A percentile compares a stretch with the other conserved stretches of the same genome.
These are phyloP conservation scores for Yarrowia sp. DNA, from an alignment of 805 yeast genomes.

Conservation along the genomic window DNA sequence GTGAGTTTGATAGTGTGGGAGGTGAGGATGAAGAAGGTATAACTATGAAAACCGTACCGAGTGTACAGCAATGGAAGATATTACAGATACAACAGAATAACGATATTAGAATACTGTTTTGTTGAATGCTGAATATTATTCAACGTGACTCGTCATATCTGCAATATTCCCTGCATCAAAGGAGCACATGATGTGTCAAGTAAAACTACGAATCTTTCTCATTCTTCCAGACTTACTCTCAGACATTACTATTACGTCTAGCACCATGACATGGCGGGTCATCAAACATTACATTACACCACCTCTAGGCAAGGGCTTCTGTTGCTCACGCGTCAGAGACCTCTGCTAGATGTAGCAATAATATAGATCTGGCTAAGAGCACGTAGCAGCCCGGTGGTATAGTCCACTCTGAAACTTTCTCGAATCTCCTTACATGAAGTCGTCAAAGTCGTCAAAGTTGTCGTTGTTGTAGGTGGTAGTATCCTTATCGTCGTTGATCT, in stretches of 20 bases:
- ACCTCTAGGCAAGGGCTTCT: slow-evolving; percentile 10
- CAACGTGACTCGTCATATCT: no score
- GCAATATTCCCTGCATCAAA: no score
- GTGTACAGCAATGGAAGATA: no score
- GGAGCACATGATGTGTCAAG: no score
- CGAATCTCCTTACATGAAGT: slow-evolving; percentile 51
- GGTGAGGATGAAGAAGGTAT: no score
- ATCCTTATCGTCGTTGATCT: slow-evolving; percentile 65
- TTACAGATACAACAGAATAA: no score
- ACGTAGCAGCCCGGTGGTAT: slow-evolving; percentile 18
- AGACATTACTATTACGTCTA: slow-evolving; percentile 11
- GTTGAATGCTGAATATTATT: no score
- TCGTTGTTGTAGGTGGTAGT: slow-evolving; percentile 58
- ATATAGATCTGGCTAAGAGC: neutral
- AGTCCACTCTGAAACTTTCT: neutral
- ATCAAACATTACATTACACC: slow-evolving; percentile 24
- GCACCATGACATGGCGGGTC: slow-evolving; percentile 14
- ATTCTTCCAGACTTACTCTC: no score
- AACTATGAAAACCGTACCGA: no score
- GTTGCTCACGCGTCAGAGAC: slow-evolving; percentile 1
- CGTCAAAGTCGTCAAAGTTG: slow-evolving; percentile 53
- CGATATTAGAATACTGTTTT: no score
- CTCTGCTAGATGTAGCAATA: neutral
- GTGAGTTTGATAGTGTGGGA: no score
- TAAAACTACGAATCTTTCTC: no score